Conservation (phyloP, 2,329 filamentous ascomycete species). For the Aspergillus sp. region DNA sequence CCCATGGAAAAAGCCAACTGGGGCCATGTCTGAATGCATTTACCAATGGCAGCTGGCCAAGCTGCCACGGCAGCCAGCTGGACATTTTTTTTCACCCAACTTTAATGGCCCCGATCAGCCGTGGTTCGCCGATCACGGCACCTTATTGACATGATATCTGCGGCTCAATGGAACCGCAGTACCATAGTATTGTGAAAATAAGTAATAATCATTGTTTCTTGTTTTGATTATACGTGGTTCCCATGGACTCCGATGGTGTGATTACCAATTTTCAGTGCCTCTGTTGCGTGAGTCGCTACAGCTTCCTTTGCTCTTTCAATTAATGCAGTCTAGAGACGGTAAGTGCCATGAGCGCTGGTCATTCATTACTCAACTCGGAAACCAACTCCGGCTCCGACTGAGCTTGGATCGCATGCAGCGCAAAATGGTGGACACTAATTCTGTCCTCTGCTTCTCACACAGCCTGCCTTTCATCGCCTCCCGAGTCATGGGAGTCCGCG, state of each 20-base stretch:
- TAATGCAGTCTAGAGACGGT: too few relatives aligned
- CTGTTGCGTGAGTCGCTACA: too few relatives aligned
- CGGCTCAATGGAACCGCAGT: conserved; percentile 1
- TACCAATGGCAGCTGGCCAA: conserved; percentile 1
- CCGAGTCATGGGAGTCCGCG: neutral
- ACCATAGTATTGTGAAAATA: too few relatives aligned
- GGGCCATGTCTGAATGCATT: neutral
- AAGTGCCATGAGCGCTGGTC: neutral
- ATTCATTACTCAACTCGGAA: neutral
- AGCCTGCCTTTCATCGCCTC: neutral
- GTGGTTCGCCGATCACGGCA: conserved; percentile 11
- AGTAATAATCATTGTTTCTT: too few relatives aligned
- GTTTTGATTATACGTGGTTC: too few relatives aligned
- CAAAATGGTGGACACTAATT: neutral
- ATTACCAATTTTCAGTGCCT: too few relatives aligned
- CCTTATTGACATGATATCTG: conserved; percentile 10
- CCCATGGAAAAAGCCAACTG: neutral
- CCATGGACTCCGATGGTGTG: too few relatives aligned
- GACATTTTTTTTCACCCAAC: neutral
- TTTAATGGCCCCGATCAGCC: conserved; percentile 2
- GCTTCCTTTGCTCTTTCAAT: too few relatives aligned
- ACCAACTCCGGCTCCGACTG: neutral
- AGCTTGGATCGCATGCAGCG: neutral
- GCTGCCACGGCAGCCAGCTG: neutral
- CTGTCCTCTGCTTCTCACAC: neutral